Evolutionary conservation across 441 rosid species (phyloP).

Genomic region (Pelargonium citronellum): DNA sequence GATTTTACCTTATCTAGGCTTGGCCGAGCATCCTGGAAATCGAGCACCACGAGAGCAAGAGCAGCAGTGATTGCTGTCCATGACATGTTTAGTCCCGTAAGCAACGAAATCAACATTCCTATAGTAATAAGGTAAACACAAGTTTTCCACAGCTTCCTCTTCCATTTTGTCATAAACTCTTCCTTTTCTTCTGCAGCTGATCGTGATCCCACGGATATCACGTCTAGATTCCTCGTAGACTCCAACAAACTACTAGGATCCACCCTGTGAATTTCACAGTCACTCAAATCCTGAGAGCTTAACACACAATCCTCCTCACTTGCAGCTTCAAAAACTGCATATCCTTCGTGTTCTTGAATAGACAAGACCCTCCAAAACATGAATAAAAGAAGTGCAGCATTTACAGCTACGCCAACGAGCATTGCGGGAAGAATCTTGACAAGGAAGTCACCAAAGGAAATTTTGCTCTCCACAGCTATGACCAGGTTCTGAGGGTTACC

Average conservation of each 20-base stretch:
- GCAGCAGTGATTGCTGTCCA: conserved; percentile 87
- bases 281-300: conserved; percentile 14
- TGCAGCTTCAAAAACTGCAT: conserved; percentile 30
- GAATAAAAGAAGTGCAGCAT: conserved; percentile 42
- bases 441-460: conserved; percentile 50
- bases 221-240: conserved; percentile 26
- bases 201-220: background rate
- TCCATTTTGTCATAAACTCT: conserved; percentile 32
- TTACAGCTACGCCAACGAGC: conserved; percentile 51
- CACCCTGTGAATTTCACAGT: conserved; percentile 30
- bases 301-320: conserved; percentile 34
- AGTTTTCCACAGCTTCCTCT: conserved; percentile 44
- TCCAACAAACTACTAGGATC: conserved; percentile 2
- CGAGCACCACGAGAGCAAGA: conserved; percentile 68
- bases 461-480: conserved; percentile 55
- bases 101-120: conserved; percentile 60
- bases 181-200: conserved; percentile 12
- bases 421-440: conserved; percentile 55
- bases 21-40: conserved; percentile 69
- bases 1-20: conserved; percentile 60
- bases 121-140: conserved; percentile 52
- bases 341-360: conserved; percentile 41
- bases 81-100: conserved; percentile 69
- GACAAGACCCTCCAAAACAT: conserved; percentile 60
- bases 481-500: conserved; percentile 88